Evolutionary conservation across 768 basidiomycete genomes (phyloP), one percentile per base, ranked within the genome.

Genomic region (Lentinula guzmanii): DNA sequence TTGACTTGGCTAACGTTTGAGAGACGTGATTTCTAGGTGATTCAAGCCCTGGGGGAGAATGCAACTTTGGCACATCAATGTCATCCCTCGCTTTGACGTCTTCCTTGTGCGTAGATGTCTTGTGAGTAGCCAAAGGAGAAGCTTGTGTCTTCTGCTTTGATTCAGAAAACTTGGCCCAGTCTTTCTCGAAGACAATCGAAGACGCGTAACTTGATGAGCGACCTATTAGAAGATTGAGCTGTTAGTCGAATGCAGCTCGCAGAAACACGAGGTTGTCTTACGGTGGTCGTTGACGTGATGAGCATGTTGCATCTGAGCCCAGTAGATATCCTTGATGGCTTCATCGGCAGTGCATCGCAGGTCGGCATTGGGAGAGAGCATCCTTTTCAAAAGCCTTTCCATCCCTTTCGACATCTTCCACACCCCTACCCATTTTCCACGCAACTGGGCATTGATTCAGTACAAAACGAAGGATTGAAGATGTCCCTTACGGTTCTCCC

Each of bases 341-440:
- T 89, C 83, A 5, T 76, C 71, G 1, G 89, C 85, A 0, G 85
- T 91, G 65, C 86, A 89, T 9, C 91, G 82, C 61, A 91, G 68
- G 67, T 92, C 89, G n/a, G 89, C 90, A 68, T 91, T 91, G 10
- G 92, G 90, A 8, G 82, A 76, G 31, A 92, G 80, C 92, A 94
- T 93, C 54, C 87, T 75, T n/a, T 82, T 81, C 13, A 94, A 72
- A 57, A 93, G 76, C 62, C 75, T 80, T 71, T 94, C 91, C 56
- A 83, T 74, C 69, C 79, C 74, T 53, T 78, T 78, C 5, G 86
- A 84, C 79, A 90, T 86, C 50, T 79, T 77, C 86, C 90, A 91
- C 35, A 77, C 80, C 43, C 95, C 94, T 11, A 95, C 80, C 95
- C 95, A 98, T 68, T 86, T 87, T 10, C 94, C 94, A 2, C 83